Conservation (phyloP, 176 grass and related monocot genomes). For the Pharus latifolius region DNA sequence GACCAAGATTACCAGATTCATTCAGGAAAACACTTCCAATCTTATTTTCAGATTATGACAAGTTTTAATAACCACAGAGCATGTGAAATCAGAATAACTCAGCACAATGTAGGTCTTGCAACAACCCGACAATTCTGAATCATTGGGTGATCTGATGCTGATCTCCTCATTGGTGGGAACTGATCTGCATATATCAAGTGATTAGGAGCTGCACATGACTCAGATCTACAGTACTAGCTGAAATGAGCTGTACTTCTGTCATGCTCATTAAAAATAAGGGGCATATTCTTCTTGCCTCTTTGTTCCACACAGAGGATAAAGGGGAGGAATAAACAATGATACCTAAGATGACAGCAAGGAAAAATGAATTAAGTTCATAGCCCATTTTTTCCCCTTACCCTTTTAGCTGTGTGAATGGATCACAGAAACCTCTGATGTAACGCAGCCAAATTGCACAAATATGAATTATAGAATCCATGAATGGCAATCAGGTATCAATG, state of each 20-base stretch:
- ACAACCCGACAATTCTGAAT: background rate
- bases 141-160: slow-evolving; percentile 6
- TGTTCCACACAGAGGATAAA: slow-evolving; percentile 31
- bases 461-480: slow-evolving; percentile 9
- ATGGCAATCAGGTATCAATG: slow-evolving; percentile 14
- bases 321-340: slow-evolving; percentile 8
- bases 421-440: background rate
- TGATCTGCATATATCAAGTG: slow-evolving; percentile 16
- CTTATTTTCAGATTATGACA: slow-evolving; percentile 1
- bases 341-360: slow-evolving; percentile 16
- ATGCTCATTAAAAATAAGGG: slow-evolving; percentile 5
- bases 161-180: slow-evolving; percentile 8
- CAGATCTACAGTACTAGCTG: background rate
- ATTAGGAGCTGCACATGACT: slow-evolving; percentile 26
- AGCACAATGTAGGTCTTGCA: slow-evolving; percentile 14
- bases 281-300: slow-evolving; percentile 22
- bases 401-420: slow-evolving; percentile 15
- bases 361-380: slow-evolving; percentile 15
- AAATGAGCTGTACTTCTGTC: slow-evolving; percentile 8
- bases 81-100: slow-evolving; percentile 12
- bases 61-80: background rate
- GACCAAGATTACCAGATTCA: slow-evolving; percentile 11
- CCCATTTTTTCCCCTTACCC: background rate
- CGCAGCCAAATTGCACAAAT: slow-evolving; percentile 21
- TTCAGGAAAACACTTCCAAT: background rate